Conservation (phyloP, 2,329 filamentous ascomycete species). For the Xylariaceae sp. region DNA sequence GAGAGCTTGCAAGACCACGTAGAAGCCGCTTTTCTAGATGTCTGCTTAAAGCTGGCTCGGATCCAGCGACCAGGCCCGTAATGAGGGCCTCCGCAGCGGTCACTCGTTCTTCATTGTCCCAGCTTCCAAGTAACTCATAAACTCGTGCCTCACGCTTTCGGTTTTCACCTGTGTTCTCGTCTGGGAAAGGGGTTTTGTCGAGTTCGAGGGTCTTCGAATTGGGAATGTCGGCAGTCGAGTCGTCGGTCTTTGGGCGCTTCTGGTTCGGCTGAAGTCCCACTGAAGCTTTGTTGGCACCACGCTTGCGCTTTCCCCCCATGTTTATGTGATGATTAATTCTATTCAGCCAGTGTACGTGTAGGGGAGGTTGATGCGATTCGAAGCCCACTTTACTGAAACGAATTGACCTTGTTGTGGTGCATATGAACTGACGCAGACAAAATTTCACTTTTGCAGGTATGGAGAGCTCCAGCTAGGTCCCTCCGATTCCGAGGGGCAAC, state of each 20-base stretch:
- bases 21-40: slow-evolving; percentile 69
- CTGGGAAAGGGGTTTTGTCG: slow-evolving; percentile 47
- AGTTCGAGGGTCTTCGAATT: slow-evolving; percentile 26
- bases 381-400: too few species aligned
- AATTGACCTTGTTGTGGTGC: too few species aligned
- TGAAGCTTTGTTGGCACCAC: slow-evolving; percentile 30
- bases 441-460: too few species aligned
- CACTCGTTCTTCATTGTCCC: slow-evolving; percentile 53
- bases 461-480: too few species aligned
- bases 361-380: too few species aligned
- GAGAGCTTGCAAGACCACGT: slow-evolving; percentile 81
- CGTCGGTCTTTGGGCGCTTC: slow-evolving; percentile 36
- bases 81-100: slow-evolving; percentile 57
- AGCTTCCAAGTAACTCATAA: slow-evolving; percentile 59
- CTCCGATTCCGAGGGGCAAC: too few species aligned
- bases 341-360: too few species aligned
- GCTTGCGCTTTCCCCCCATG: slow-evolving; percentile 44
- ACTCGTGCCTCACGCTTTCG: slow-evolving; percentile 55
- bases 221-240: slow-evolving; percentile 19
- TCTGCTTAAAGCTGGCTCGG: slow-evolving; percentile 52
- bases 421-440: too few species aligned
- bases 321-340: too few species aligned
- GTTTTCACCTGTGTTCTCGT: slow-evolving; percentile 49
- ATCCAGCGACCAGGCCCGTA: slow-evolving; percentile 48
- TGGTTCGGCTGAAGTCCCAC: slow-evolving; percentile 30